Conservation (phyloP, 2,329 filamentous ascomycete species). For the Tolypocladium nubicola region DNA sequence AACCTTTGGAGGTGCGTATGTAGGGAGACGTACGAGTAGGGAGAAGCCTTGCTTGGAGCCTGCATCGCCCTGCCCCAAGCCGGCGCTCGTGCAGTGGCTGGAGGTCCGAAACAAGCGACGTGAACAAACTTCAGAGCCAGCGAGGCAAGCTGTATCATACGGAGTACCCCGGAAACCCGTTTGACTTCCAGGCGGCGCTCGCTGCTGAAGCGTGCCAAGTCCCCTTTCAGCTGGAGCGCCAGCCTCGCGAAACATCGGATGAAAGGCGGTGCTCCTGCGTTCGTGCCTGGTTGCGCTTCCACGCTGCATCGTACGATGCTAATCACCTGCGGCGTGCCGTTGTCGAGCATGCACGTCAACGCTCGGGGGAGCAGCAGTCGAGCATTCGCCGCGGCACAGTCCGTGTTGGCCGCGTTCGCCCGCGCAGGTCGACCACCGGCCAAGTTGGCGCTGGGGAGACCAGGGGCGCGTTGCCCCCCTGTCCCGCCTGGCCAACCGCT, state of each 20-base stretch:
- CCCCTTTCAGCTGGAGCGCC: not conserved
- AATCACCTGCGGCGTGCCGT: not conserved
- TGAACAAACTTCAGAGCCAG: too few species aligned
- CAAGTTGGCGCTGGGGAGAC: too few species aligned
- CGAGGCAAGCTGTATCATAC: too few species aligned
- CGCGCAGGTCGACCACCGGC: not conserved
- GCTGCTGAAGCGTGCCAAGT: not conserved
- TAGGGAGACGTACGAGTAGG: not conserved
- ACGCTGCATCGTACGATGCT: not conserved
- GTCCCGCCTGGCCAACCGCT: conserved; percentile 3
- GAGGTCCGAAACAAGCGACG: too few species aligned
- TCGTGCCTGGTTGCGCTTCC: not conserved
- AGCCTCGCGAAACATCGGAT: not conserved
- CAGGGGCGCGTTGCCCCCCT: not conserved
- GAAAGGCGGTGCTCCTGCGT: not conserved
- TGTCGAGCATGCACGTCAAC: not conserved
- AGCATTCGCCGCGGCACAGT: not conserved
- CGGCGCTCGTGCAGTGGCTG: not conserved
- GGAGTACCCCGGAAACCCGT: too few species aligned
- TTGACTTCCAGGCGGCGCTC: not conserved
- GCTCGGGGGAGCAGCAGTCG: not conserved
- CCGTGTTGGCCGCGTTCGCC: not conserved
- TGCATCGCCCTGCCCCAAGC: not conserved
- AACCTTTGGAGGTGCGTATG: too few species aligned
- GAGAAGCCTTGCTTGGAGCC: not conserved